Evolutionary conservation across 306 rosid genomes (phyloP), one percentile per base, ranked within the genome.

Genomic region (Quercus ilex): DNA sequence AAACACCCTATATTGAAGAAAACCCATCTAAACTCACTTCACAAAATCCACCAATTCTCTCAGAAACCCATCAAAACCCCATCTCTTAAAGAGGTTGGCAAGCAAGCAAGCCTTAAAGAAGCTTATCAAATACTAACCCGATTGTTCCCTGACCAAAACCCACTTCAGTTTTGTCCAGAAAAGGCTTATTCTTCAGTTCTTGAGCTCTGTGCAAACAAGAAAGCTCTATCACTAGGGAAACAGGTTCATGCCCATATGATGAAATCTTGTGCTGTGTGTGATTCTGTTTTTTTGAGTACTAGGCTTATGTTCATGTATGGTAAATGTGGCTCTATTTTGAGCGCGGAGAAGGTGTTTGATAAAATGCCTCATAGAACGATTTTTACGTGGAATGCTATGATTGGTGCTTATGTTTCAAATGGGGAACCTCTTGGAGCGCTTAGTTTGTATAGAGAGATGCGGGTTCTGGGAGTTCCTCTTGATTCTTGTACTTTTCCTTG

Each of bases 361-460:
- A 56, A 23, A 87, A 89, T 92, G 93, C 52, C 46, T 52, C 73
- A 78, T 0, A 86, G 91, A 82, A 90, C 93, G 0, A 78, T 89
- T 85, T 92, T 87, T 73, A 86, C 94, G 11, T 92, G 94, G 93
- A 92, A 92, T 75, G 94, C 92, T 11, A 87, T 92, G 88, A 71
- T 89, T 71, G 92, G 91, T 17, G 93, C 97, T n/a, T 89, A 46
- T 46, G 89, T 84, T 51, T 81, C 92, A n/a, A 82, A 78, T 69
- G 88, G 88, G 67, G 85, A 85, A 57, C 87, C 87, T 58, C 12
- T 74, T 3, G 78, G 74, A 74, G 93, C 92, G 8, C 68, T 88
- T 73, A 86, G 83, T 58, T 67, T 92, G 77, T 92, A 87, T 60
- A 74, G 72, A 43, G 84, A 87, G 49, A 92, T 92, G 94, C 73